Evolutionary conservation across 805 yeast genomes (phyloP), one percentile per base, ranked within the genome.

Genomic region (Scheffersomyces lignosus): DNA sequence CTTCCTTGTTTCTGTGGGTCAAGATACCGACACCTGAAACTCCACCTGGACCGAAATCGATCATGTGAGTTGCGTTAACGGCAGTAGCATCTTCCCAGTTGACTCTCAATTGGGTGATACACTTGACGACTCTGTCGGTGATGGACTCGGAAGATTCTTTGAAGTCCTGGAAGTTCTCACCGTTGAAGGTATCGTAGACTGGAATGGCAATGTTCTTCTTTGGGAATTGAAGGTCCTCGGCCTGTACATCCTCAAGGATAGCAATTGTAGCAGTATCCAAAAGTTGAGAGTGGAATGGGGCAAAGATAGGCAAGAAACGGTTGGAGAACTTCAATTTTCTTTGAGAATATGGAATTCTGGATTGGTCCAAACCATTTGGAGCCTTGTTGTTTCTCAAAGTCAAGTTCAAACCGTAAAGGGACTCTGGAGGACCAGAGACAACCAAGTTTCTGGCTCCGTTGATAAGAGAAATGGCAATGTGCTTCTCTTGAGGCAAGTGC

Each of bases 31-130:
- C 75, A 54, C 99, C 99, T 30, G 97, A 87, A 26, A 87, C 81
- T 52, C 98, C 98, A 67, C 99, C 99, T 44, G 99, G 99, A 61
- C 99, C 99, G 54, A 93, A 93, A 69, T 93, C 99, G 45, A 93
- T 64, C 53, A 93, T 78, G 62, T 93, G 99, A 31, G 97, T 86
- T 18, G 93, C 77, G 32, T 77, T 62, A 62, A 87, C 87, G 48
- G 78, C 60, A 25, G 97, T 90, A 20, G 98, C 95, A 18, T 51
- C 49, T 70, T 93, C 98, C 99, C 99, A 93, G 67, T 87, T 77
- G 47, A 93, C 99, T 29, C 96, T 88, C 56, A 87, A 76, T 56
- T 81, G 81, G 36, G 93, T 87, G 63, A 93, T 90, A 55, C 90
- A 83, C 61, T 80, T 80, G 43, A 85, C 82, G 41, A 87, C 73